Evolutionary conservation across 2,329 filamentous ascomycete genomes (phyloP).

Genomic region (Endocalyx cinctus): DNA sequence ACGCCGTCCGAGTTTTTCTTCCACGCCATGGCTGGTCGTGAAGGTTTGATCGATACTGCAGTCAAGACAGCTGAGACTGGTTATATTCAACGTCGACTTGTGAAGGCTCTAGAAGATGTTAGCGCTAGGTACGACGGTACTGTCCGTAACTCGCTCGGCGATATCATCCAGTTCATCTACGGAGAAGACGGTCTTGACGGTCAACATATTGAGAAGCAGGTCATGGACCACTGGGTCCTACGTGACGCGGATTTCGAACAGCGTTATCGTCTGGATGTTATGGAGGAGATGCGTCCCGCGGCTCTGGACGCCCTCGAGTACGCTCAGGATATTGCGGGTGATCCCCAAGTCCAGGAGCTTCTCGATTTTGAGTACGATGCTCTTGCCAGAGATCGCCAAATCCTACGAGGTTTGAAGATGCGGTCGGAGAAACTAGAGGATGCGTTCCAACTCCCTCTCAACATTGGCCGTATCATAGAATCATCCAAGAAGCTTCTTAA

Average conservation of each 20-base stretch:
- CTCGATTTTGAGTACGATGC: conserved; percentile 86
- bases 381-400: conserved; percentile 67
- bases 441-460: conserved; percentile 86
- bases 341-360: conserved; percentile 79
- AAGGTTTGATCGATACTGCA: conserved; percentile 98
- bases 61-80: conserved; percentile 99
- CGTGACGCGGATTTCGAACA: conserved; percentile 73
- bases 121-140: conserved; percentile 98
- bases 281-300: conserved; percentile 56
- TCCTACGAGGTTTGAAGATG: conserved; percentile 65
- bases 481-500: conserved; percentile 87
- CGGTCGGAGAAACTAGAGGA: conserved; percentile 68
- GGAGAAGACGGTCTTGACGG: conserved; percentile 96
- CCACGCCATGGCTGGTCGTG: conserved; percentile 99
- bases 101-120: conserved; percentile 96
- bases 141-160: conserved; percentile 91
- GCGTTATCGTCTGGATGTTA: conserved; percentile 82
- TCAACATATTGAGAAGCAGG: conserved; percentile 88
- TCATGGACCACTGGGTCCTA: conserved; percentile 78
- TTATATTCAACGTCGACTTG: conserved; percentile 96
- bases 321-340: conserved; percentile 79
- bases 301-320: conserved; percentile 77
- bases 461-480: conserved; percentile 85
- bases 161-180: conserved; percentile 95
- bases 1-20: conserved; percentile 98